phyloP scores from a whole-genome alignment of 2,329 filamentous ascomycete species.

The Thielaviopsis punctulata region DNA sequence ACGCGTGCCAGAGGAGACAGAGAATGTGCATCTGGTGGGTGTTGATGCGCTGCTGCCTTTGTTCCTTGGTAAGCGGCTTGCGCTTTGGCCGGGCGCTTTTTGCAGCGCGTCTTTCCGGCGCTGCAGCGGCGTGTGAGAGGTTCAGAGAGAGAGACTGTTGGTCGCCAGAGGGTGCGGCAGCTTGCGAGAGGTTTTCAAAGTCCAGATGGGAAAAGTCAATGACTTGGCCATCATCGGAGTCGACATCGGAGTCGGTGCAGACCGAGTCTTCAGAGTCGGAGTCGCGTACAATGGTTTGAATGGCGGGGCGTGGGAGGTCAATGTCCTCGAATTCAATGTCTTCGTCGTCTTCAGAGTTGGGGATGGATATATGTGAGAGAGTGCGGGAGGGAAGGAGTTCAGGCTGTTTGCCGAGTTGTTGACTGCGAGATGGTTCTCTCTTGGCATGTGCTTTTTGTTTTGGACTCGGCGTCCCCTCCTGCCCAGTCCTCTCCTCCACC shows the following conservation, averaged over 20 bases:
- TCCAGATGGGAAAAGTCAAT: constrained; percentile 33
- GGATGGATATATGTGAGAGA: too few species aligned
- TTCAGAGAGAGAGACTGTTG: constrained; percentile 32
- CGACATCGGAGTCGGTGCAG: constrained; percentile 16
- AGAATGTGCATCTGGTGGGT: constrained; percentile 79
- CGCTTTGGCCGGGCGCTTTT: constrained; percentile 16
- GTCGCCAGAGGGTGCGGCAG: constrained; percentile 14
- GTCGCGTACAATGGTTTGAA: constrained; percentile 34
- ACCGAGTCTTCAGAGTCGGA: constrained; percentile 28
- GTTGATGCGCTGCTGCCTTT: constrained; percentile 43
- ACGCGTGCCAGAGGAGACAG: constrained; percentile 62
- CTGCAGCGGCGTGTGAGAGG: constrained; percentile 16
- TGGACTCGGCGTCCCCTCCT: background rate
- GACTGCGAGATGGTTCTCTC: background rate
- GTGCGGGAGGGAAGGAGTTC: background rate
- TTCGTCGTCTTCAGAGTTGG: constrained; percentile 23
- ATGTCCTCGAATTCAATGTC: constrained; percentile 34
- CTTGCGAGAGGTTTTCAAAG: constrained; percentile 18
- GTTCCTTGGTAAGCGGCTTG: constrained; percentile 35
- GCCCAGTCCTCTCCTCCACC: background rate
- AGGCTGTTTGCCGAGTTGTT: background rate
- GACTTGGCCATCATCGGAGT: constrained; percentile 22
- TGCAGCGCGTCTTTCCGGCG: background rate
- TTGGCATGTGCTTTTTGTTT: background rate
- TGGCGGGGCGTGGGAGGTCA: constrained; percentile 26